Base-by-base conservation (phyloP, 2,329 filamentous ascomycete genomes). In the Ophiostoma australiae region DNA sequence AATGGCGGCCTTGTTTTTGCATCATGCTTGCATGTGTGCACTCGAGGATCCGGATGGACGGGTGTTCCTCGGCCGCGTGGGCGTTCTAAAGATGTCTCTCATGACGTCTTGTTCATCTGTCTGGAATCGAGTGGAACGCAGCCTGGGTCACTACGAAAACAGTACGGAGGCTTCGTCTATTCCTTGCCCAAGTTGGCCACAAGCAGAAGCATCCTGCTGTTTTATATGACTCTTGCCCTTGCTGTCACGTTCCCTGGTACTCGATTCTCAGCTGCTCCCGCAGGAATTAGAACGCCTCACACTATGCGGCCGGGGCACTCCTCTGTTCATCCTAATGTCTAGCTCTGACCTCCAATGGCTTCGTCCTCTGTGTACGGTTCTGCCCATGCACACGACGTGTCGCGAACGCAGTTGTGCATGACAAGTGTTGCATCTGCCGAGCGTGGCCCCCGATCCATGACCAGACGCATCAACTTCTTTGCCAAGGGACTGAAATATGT, bases 381-480 rank as follows among this genome's bases (percentile, higher is more conserved):
- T 65, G 69, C 33, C 69, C 55, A 69, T 69, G 44, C 71, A 71
- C 68, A 75, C 75, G 74, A 65, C 68, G 70, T 69, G 65, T 65
- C 65, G 68, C 67, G 8, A 5, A 35, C 5, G 23, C 10, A 58
- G 17, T 48, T 67, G 41, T 27, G 80, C 80, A 76, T 77, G 71
- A 81, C 11, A 82, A 77, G 79, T 79, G 79, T 79, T n/a, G 79
- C 72, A 73, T 74, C 55, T 35, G 63, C 48, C 44, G 33, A 67
- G 79, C 81, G 84, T 82, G 80, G 55, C 80, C 82, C 81, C 78
- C 39, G 35, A 15, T 66, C 39, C 39, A 33, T 52, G 84, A 81
- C 82, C 85, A 84, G 84, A 81, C 84, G 85, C 85, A 87, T 87
- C 81, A 87, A 79, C 84, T 79, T 81, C 78, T 76, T 76, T 77